Conservation (phyloP, 306 rosid genomes). For the Quercus engelmannii region DNA sequence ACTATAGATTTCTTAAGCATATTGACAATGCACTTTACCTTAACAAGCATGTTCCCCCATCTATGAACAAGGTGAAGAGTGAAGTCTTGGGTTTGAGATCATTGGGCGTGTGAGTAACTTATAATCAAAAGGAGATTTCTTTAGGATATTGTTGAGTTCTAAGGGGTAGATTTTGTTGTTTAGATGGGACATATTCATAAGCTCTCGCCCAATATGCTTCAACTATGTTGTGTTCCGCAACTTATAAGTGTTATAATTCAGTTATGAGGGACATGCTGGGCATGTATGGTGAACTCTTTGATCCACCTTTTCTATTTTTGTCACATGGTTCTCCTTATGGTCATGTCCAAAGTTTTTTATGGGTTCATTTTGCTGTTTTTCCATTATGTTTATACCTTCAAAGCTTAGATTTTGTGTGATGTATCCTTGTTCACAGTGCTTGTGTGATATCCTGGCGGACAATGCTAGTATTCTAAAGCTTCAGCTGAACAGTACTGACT, state of each 20-base stretch:
- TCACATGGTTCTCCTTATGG: slow-evolving; percentile 5
- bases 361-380: neutral
- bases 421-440: slow-evolving; percentile 57
- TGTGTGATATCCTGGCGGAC: slow-evolving; percentile 65
- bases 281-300: neutral
- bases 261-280: no score
- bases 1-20: no score
- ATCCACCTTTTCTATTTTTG: slow-evolving; percentile 7
- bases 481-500: slow-evolving; percentile 82
- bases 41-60: neutral
- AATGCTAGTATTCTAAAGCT: slow-evolving; percentile 83
- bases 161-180: no score
- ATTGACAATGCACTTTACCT: no score
- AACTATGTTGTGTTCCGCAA: no score
- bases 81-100: neutral
- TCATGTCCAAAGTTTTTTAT: neutral
- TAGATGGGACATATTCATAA: no score
- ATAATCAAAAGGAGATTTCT: no score
- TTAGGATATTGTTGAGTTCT: no score
- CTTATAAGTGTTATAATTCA: no score
- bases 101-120: no score
- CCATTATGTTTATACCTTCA: slow-evolving; percentile 3
- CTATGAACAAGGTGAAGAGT: neutral
- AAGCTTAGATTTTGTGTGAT: slow-evolving; percentile 17
- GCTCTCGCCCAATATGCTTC: no score